These are phyloP conservation scores for Alternaria panax DNA, from an alignment of 2,329 filamentous ascomycete genomes.

Conservation along the genomic window DNA sequence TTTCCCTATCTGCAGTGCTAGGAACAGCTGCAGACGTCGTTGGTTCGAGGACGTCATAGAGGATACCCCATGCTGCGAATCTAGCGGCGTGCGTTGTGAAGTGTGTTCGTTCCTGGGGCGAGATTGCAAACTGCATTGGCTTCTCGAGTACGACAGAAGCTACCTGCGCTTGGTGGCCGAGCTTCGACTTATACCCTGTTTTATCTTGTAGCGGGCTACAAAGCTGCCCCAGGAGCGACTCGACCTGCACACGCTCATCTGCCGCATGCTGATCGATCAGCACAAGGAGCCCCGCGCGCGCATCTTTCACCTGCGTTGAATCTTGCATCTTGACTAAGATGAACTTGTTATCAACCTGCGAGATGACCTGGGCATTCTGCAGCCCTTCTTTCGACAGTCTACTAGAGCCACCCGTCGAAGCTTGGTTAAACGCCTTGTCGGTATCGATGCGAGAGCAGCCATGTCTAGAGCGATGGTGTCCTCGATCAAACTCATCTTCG, in stretches of 20 bases:
- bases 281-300: slow-evolving; percentile 61
- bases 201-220: slow-evolving; percentile 45
- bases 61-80: slow-evolving; percentile 78
- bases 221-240: slow-evolving; percentile 70
- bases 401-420: slow-evolving; percentile 24
- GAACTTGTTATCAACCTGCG: slow-evolving; percentile 90
- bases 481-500: slow-evolving; percentile 13
- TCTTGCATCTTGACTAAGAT: slow-evolving; percentile 70
- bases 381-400: slow-evolving; percentile 65
- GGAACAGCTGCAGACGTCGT: neutral
- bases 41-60: slow-evolving; percentile 61
- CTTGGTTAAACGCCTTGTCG: slow-evolving; percentile 37
- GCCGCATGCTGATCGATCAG: slow-evolving; percentile 94
- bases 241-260: slow-evolving; percentile 85
- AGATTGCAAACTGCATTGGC: slow-evolving; percentile 71
- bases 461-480: slow-evolving; percentile 2
- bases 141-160: slow-evolving; percentile 51
- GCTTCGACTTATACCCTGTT: slow-evolving; percentile 38
- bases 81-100: slow-evolving; percentile 62
- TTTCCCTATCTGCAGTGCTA: slow-evolving; percentile 11
- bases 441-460: slow-evolving; percentile 21
- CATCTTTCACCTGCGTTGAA: neutral
- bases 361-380: slow-evolving; percentile 68
- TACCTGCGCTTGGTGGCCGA: slow-evolving; percentile 42
- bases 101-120: slow-evolving; percentile 65